phyloP scores from a whole-genome alignment of 495 filamentous ascomycete genomes.

The Echria macrotheca region DNA sequence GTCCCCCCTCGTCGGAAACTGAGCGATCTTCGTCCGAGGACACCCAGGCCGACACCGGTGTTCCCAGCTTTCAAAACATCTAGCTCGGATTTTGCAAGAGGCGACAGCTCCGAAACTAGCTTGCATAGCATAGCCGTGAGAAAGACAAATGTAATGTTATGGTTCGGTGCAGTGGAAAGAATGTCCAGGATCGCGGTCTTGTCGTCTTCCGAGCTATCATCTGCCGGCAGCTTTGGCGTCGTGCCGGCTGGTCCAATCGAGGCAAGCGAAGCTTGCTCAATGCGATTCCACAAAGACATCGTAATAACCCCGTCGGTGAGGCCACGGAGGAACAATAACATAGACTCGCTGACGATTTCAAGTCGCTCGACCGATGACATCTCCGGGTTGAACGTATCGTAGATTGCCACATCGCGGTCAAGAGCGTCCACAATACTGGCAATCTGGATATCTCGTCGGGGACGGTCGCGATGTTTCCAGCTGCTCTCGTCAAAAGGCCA shows the following conservation, averaged over 20 bases:
- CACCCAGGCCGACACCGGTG: constrained; percentile 17
- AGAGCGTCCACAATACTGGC: constrained; percentile 58
- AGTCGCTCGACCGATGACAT: constrained; percentile 56
- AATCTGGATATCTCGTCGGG: constrained; percentile 23
- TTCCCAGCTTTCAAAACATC: constrained; percentile 23
- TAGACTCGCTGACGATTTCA: constrained; percentile 61
- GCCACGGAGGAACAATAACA: constrained; percentile 64
- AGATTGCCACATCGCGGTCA: constrained; percentile 58
- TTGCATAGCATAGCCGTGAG: constrained; percentile 67
- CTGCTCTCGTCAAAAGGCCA: constrained; percentile 69
- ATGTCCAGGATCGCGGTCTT: constrained; percentile 66
- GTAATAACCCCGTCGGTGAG: constrained; percentile 74
- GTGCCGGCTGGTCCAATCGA: constrained; percentile 25
- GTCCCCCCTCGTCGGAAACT: constrained; percentile 34
- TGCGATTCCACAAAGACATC: constrained; percentile 57
- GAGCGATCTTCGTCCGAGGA: constrained; percentile 30
- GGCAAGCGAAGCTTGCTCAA: constrained; percentile 56
- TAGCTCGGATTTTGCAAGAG: constrained; percentile 33
- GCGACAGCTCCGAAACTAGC: constrained; percentile 42
- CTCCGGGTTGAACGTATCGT: constrained; percentile 53
- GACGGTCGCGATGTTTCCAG: constrained; percentile 28
- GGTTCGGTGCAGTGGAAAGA: constrained; percentile 62
- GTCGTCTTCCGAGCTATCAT: constrained; percentile 53
- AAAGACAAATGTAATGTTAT: constrained; percentile 83
- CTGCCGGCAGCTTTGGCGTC: constrained; percentile 39